Evolutionary conservation across 257 asterid species (phyloP).

Genomic region (Plantago elongata): DNA sequence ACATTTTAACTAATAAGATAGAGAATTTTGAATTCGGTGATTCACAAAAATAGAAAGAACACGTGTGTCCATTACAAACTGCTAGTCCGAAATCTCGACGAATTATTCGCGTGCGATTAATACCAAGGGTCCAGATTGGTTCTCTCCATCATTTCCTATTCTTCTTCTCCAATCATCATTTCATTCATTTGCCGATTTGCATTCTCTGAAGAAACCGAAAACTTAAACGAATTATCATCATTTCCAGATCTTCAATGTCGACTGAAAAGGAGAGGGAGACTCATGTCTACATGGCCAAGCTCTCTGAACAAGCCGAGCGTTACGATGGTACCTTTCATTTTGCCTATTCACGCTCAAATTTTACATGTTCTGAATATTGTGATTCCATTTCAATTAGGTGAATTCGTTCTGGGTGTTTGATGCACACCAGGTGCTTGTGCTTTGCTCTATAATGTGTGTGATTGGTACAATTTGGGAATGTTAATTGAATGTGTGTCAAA

Average conservation of each 20-base stretch:
- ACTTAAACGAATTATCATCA: not conserved
- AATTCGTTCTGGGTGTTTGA: not conserved
- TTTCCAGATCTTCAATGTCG: not conserved
- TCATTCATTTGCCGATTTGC: not conserved
- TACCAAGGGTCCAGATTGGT: constrained; percentile 5
- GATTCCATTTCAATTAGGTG: not conserved
- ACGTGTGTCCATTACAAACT: no score
- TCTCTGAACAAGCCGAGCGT: constrained; percentile 20
- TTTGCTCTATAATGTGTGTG: no score
- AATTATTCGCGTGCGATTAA: no score
- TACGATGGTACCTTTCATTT: not conserved
- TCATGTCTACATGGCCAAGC: constrained; percentile 18
- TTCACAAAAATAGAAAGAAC: no score
- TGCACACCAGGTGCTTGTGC: not conserved
- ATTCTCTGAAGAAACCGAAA: no score
- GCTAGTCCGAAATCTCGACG: no score
- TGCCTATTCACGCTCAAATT: not conserved
- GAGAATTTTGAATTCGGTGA: no score
- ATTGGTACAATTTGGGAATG: no score
- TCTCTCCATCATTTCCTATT: not conserved
- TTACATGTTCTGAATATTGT: not conserved
- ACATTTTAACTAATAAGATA: no score
- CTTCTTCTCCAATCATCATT: not conserved
- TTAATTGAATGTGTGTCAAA: no score
- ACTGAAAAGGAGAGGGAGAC: constrained; percentile 14